Evolutionary conservation across 2,329 filamentous ascomycete species (phyloP).

Genomic region (Xylaria digitata): DNA sequence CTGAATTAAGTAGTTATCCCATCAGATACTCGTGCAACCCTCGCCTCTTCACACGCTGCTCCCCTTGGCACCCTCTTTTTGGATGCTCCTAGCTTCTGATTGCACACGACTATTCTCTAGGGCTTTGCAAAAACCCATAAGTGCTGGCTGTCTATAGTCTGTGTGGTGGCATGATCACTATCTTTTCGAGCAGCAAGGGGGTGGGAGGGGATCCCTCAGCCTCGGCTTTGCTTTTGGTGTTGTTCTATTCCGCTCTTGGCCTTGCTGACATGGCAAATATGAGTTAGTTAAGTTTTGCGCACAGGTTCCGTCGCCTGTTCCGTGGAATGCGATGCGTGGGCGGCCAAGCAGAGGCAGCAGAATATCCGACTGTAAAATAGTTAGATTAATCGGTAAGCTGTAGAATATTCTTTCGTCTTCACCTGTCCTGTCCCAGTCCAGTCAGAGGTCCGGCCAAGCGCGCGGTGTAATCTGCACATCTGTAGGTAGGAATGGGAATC

Average conservation of each 20-base stretch:
- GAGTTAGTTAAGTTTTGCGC: slow-evolving; percentile 8
- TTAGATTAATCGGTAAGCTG: slow-evolving; percentile 10
- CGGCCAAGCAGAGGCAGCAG: slow-evolving; percentile 26
- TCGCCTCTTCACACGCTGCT: slow-evolving; percentile 13
- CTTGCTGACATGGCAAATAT: slow-evolving; percentile 26
- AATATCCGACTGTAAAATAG: slow-evolving; percentile 14
- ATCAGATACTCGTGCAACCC: slow-evolving; percentile 31
- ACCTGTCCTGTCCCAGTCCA: slow-evolving; percentile 8
- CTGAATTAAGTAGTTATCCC: slow-evolving; percentile 6
- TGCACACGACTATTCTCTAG: slow-evolving; percentile 13
- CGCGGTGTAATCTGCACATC: slow-evolving; percentile 15
- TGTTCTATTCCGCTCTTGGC: slow-evolving; percentile 33
- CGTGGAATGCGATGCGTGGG: slow-evolving; percentile 24
- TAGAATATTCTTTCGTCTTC: slow-evolving; percentile 18
- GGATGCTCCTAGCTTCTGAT: slow-evolving; percentile 11
- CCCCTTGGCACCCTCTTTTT: slow-evolving; percentile 12
- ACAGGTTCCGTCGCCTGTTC: slow-evolving; percentile 23
- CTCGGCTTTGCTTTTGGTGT: slow-evolving; percentile 37
- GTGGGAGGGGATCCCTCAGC: slow-evolving; percentile 28
- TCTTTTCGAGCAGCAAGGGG: slow-evolving; percentile 20
- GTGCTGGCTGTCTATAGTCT: not conserved
- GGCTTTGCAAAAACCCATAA: slow-evolving; percentile 6
- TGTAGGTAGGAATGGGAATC: slow-evolving; percentile 22
- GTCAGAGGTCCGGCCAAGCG: too few species aligned
- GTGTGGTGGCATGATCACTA: slow-evolving; percentile 23